Evolutionary conservation across 2,329 filamentous ascomycete species (phyloP).

Genomic region (Botrytis hyacinthi): DNA sequence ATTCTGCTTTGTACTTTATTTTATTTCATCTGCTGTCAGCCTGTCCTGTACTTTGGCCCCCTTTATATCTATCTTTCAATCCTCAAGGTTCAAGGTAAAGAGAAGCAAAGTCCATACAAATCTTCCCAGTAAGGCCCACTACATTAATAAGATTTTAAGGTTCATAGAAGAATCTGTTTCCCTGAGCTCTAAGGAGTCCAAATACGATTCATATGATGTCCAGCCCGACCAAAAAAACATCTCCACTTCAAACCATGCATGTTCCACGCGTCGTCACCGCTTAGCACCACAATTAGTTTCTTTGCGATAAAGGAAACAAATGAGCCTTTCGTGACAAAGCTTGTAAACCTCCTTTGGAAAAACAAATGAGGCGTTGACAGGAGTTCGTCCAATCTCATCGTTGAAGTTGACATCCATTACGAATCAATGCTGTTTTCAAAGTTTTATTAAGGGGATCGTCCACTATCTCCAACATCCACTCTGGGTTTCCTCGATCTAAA

Average conservation of each 20-base stretch:
- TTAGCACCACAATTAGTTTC: background rate
- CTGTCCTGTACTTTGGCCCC: background rate
- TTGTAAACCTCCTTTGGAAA: background rate
- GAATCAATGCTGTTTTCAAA: background rate
- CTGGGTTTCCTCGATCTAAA: background rate
- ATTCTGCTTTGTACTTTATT: background rate
- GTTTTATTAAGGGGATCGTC: background rate
- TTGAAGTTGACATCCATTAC: background rate
- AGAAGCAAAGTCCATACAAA: background rate
- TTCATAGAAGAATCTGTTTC: background rate
- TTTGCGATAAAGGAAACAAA: background rate
- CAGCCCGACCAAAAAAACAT: background rate
- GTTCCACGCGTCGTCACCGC: background rate
- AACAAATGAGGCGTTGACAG: background rate
- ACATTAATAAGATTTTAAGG: background rate
- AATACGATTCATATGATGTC: background rate
- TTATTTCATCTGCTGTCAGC: background rate
- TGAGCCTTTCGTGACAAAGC: background rate
- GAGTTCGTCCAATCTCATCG: background rate
- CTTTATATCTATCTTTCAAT: background rate
- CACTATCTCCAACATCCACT: conserved; percentile 1
- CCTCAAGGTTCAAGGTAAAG: conserved; percentile 1
- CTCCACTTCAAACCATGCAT: conserved; percentile 8
- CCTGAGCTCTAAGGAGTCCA: background rate
- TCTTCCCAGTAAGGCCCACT: background rate